phyloP scores from a whole-genome alignment of 805 yeast genomes.

The Clavispora phyllophila region DNA sequence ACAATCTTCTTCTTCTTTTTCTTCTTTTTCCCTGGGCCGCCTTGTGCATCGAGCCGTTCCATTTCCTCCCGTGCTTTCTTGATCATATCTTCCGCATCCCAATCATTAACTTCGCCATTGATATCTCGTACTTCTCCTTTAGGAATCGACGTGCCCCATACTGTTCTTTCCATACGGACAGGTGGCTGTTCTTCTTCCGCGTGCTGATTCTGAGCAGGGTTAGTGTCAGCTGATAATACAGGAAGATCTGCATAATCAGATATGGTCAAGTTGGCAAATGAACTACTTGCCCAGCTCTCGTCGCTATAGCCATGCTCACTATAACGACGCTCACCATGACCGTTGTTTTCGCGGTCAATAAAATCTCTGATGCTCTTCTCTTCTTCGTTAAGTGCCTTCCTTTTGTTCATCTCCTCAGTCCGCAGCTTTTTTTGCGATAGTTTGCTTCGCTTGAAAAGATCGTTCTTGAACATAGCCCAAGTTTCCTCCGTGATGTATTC shows the following conservation, averaged over 20 bases:
- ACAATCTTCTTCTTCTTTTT: constrained; percentile 42
- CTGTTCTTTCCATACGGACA: constrained; percentile 32
- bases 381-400: constrained; percentile 50
- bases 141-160: constrained; percentile 72
- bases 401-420: constrained; percentile 57
- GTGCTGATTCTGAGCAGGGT: constrained; percentile 6
- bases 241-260: constrained; percentile 37
- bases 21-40: constrained; percentile 27
- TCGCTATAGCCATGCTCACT: constrained; percentile 9
- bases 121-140: constrained; percentile 32
- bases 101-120: constrained; percentile 28
- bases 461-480: constrained; percentile 47
- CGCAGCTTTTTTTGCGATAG: constrained; percentile 43
- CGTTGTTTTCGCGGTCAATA: constrained; percentile 53
- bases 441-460: constrained; percentile 53
- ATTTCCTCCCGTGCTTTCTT: constrained; percentile 48
- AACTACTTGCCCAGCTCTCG: constrained; percentile 13
- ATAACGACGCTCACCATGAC: constrained; percentile 33
- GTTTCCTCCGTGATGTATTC: constrained; percentile 27
- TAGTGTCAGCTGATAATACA: constrained; percentile 15
- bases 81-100: constrained; percentile 49
- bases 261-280: constrained; percentile 31
- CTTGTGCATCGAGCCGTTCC: constrained; percentile 19
- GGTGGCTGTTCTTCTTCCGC: constrained; percentile 4
- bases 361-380: constrained; percentile 57